phyloP scores from a whole-genome alignment of 352 stramenopile species.

The Pythium phragmitis region DNA sequence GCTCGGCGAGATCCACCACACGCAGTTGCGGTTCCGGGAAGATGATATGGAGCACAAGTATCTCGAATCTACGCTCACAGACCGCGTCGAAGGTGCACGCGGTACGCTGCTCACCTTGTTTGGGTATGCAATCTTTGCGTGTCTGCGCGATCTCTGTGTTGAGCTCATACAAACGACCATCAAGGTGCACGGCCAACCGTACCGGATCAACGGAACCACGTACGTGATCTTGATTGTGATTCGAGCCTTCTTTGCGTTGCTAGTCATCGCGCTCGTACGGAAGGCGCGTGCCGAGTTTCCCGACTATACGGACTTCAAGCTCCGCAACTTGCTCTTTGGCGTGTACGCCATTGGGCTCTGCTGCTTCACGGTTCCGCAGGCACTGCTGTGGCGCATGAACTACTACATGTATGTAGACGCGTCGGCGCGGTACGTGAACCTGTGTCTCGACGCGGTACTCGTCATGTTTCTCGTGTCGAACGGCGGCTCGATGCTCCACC shows the following conservation, averaged over 20 bases:
- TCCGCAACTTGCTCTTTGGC: slow-evolving; percentile 61
- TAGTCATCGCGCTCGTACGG: slow-evolving; percentile 31
- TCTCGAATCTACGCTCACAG: slow-evolving; percentile 54
- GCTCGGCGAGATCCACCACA: slow-evolving; percentile 55
- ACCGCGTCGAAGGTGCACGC: slow-evolving; percentile 64
- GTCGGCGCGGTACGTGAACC: slow-evolving; percentile 66
- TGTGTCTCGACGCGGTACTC: slow-evolving; percentile 78
- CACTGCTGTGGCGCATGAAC: slow-evolving; percentile 58
- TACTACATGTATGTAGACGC: slow-evolving; percentile 58
- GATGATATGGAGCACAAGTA: slow-evolving; percentile 76
- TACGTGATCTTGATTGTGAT: slow-evolving; percentile 50
- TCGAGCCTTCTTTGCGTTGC: slow-evolving; percentile 31
- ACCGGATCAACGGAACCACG: slow-evolving; percentile 33
- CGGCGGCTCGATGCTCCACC: slow-evolving; percentile 72
- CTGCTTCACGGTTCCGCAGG: slow-evolving; percentile 48
- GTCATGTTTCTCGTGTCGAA: slow-evolving; percentile 87
- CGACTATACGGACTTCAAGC: slow-evolving; percentile 55
- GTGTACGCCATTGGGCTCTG: slow-evolving; percentile 61
- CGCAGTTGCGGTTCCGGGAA: slow-evolving; percentile 67
- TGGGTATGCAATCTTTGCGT: slow-evolving; percentile 64
- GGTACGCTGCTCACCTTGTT: slow-evolving; percentile 55
- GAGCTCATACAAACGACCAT: slow-evolving; percentile 39
- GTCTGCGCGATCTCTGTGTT: slow-evolving; percentile 55
- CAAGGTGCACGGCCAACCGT: slow-evolving; percentile 22
- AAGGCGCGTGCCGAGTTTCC: slow-evolving; percentile 47